Percentiles rank a stretch among this genome's conserved stretches.
These are phyloP conservation scores for Eucalyptus sp. DNA, from an alignment of 345 rosid genomes.

Conservation along the genomic window DNA sequence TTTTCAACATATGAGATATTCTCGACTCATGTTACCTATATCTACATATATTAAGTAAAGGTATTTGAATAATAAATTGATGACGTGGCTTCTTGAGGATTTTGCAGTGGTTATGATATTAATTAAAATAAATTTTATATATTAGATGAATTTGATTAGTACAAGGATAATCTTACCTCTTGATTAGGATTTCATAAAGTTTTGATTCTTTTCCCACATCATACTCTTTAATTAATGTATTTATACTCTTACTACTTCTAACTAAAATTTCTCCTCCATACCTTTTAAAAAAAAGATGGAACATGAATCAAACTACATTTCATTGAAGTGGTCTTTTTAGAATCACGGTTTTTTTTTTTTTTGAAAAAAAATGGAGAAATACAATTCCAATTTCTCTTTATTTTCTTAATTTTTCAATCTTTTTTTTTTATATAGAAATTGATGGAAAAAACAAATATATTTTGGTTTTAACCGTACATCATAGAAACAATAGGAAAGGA, in stretches of 20 bases:
- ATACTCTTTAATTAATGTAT: background rate
- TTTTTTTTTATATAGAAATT: too few relatives aligned
- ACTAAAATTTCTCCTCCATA: background rate
- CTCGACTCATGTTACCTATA: background rate
- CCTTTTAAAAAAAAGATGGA: background rate
- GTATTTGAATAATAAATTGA: background rate
- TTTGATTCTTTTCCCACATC: background rate
- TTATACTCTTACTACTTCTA: background rate
- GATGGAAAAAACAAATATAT: background rate
- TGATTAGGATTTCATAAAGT: background rate
- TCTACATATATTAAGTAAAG: background rate
- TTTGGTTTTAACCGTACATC: too few relatives aligned
- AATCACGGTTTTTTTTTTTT: too few relatives aligned
- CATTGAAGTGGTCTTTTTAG: background rate
- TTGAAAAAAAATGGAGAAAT: background rate
- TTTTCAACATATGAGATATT: background rate
- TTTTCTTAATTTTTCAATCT: background rate
- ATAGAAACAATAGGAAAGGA: too few relatives aligned
- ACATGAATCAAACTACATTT: background rate
- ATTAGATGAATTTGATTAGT: background rate
- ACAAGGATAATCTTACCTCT: background rate
- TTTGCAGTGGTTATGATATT: background rate
- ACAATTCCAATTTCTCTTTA: background rate
- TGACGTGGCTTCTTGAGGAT: background rate
- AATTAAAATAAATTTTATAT: background rate